Conservation (phyloP, 2,329 filamentous ascomycete genomes). For the Trichoderma gracile region DNA sequence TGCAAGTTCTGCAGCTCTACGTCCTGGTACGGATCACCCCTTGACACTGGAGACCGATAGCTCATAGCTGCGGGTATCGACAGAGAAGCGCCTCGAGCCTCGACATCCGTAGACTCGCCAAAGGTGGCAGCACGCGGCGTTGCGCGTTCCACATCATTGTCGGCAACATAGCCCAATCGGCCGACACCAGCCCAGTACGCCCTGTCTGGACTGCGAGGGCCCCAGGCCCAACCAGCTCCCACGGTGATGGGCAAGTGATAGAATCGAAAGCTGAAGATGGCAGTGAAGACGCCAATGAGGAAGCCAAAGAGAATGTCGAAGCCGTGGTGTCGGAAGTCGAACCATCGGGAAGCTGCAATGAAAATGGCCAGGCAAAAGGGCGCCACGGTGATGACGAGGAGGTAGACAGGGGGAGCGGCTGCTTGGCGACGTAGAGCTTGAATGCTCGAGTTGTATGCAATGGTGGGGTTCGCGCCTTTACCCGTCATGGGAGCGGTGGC, state of each 20-base stretch:
- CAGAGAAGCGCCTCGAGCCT: slow-evolving; percentile 18
- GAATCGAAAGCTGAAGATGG: slow-evolving; percentile 76
- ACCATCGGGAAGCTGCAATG: slow-evolving; percentile 82
- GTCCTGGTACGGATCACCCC: slow-evolving; percentile 34
- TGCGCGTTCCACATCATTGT: slow-evolving; percentile 35
- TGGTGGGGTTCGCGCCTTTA: slow-evolving; percentile 30
- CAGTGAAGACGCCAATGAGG: slow-evolving; percentile 69
- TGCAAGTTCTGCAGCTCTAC: slow-evolving; percentile 37
- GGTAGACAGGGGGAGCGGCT: slow-evolving; percentile 79
- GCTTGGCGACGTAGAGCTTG: slow-evolving; percentile 62
- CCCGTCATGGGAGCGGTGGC: slow-evolving; percentile 33
- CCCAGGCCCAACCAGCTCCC: slow-evolving; percentile 91
- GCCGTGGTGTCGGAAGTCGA: slow-evolving; percentile 86
- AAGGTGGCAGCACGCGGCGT: slow-evolving; percentile 30
- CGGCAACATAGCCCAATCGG: slow-evolving; percentile 56
- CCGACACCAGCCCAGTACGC: slow-evolving; percentile 79
- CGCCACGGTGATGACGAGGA: slow-evolving; percentile 67
- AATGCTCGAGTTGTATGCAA: slow-evolving; percentile 38
- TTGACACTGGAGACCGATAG: slow-evolving; percentile 23
- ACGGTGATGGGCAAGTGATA: slow-evolving; percentile 75
- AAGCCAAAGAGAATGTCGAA: slow-evolving; percentile 90
- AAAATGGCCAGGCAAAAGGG: slow-evolving; percentile 77
- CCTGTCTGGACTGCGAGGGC: slow-evolving; percentile 67
- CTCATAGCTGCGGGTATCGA: slow-evolving; percentile 24
- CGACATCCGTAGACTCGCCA: slow-evolving; percentile 34